These are phyloP conservation scores for Fusarium coicis DNA, from an alignment of 2,329 filamentous ascomycete species.

Conservation along the genomic window DNA sequence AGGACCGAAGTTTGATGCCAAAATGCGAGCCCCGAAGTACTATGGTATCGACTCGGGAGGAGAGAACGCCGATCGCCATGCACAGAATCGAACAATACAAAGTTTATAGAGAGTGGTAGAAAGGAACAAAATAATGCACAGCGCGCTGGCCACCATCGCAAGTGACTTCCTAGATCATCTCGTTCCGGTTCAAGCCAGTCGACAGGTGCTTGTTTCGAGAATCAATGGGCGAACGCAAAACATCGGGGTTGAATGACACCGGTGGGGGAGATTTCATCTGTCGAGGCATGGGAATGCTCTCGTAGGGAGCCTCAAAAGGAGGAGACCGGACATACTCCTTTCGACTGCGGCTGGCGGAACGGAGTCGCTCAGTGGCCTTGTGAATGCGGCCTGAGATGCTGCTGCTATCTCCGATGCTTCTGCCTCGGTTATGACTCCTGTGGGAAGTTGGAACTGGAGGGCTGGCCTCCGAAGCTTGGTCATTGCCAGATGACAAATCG, in stretches of 20 bases:
- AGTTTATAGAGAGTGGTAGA: constrained; percentile 36
- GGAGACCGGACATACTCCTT: constrained; percentile 52
- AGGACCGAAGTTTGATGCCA: constrained; percentile 1
- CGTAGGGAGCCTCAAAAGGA: constrained; percentile 52
- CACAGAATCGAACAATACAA: constrained; percentile 44
- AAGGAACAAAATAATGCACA: constrained; percentile 20
- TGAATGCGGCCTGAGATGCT: constrained; percentile 64
- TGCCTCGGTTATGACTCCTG: constrained; percentile 65
- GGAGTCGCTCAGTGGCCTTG: constrained; percentile 69
- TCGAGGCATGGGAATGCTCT: constrained; percentile 51
- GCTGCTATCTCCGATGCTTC: constrained; percentile 63
- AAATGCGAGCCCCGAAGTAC: constrained; percentile 21
- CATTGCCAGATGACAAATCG: constrained; percentile 53
- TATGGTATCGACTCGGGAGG: constrained; percentile 35
- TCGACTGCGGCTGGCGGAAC: constrained; percentile 67
- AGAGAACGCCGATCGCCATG: constrained; percentile 55
- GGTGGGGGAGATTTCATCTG: constrained; percentile 51
- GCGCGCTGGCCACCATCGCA: constrained; percentile 1
- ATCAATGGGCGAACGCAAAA: constrained; percentile 49
- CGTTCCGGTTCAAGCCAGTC: constrained; percentile 64
- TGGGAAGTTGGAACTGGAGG: constrained; percentile 51
- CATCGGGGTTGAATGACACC: constrained; percentile 52
- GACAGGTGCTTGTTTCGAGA: constrained; percentile 53
- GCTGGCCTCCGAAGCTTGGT: constrained; percentile 34
- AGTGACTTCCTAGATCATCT: constrained; percentile 61